Base-by-base conservation (phyloP, 2,329 filamentous ascomycete species). In the Pyrenophora tritici-repentis region DNA sequence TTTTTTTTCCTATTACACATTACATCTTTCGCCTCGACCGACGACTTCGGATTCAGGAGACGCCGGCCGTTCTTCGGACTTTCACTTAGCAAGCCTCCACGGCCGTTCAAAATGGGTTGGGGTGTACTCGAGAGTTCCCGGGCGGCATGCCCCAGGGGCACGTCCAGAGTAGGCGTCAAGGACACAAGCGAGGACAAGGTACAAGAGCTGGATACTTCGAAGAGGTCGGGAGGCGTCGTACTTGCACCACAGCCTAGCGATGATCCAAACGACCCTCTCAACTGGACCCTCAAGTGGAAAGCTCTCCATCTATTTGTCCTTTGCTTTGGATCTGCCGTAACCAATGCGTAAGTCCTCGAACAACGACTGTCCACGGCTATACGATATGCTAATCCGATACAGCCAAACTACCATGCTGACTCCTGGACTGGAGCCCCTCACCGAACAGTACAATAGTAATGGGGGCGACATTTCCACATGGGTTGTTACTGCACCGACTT, bases 371-470 rank as follows among this genome's bases (percentile, higher is more conserved):
- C n/a, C 13, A 22, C 4, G 5, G 10, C 12, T 4, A 29, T 12
- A 6, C 10, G 18, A 32, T 38, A 47, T 6, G 14, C 45, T 54
- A 4, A 50, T 31, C 7, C 17, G 12, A 37, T 13, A 18, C 22
- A 58, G 55, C 32, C 42, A 34, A 10, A 55, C 52, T 2, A 47
- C 52, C 3, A 58, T 58, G 55, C 48, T 55, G 13, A 58, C 52
- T 14, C 55, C 55, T 12, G 55, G 55, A 13, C 42, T 55, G 14
- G 47, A 48, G 34, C 47, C 41, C 24, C 40, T 58, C 22, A 47
- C 45, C 5, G 37, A 58, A 22, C 12, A 47, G 16, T 31, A 55
- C n/a, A 10, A 54, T n/a, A 57, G 54, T 44, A 55, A 48, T n/a
- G 43, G 47, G 3, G 41, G 31, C 42, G 54, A 57, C 16, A 32